These are phyloP conservation scores for Fusarium sp. DNA, from an alignment of 2,329 filamentous ascomycete species.

Conservation along the genomic window DNA sequence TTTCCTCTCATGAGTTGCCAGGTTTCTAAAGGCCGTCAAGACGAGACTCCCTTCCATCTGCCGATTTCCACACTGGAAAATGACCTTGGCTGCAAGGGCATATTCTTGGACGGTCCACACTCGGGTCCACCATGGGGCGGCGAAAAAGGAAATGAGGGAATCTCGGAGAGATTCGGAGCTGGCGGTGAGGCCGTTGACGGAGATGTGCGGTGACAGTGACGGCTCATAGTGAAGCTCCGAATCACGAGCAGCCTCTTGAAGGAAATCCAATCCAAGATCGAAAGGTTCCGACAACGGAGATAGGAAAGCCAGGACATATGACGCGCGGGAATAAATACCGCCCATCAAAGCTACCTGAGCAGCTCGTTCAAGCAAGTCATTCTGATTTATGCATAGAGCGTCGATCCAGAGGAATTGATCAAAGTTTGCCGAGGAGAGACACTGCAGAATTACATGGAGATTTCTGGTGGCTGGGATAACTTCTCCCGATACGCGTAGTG, in stretches of 20 bases:
- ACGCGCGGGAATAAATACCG: constrained; percentile 14
- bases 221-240: constrained; percentile 14
- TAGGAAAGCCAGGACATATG: constrained; percentile 13
- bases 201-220: neutral
- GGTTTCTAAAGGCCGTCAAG: neutral
- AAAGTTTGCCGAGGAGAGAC: neutral
- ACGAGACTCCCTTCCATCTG: neutral
- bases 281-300: constrained; percentile 1
- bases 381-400: constrained; percentile 19
- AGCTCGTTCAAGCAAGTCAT: constrained; percentile 10
- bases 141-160: constrained; percentile 14
- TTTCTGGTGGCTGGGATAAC: constrained; percentile 9
- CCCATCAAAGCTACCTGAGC: constrained; percentile 15
- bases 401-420: constrained; percentile 9
- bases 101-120: constrained; percentile 23
- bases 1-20: constrained; percentile 3
- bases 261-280: neutral
- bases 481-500: neutral
- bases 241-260: constrained; percentile 1
- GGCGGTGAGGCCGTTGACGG: neutral
- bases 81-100: neutral
- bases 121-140: constrained; percentile 18
- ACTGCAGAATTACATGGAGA: neutral
- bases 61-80: constrained; percentile 13
- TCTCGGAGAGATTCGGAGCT: constrained; percentile 3